These are phyloP conservation scores for Alternaria arborescens DNA, from an alignment of 2,329 filamentous ascomycete genomes.

Conservation along the genomic window DNA sequence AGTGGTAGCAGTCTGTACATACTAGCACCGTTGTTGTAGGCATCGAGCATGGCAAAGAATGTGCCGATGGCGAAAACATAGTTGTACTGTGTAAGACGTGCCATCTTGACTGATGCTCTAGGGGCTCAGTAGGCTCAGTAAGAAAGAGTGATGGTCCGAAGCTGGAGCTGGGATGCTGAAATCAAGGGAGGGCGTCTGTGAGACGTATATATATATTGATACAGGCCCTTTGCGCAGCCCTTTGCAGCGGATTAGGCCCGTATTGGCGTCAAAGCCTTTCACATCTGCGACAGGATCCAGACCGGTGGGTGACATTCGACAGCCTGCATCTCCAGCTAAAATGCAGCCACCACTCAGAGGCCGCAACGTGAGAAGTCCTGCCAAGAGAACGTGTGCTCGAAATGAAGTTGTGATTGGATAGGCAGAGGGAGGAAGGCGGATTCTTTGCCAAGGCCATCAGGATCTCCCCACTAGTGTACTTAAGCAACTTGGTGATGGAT, in stretches of 20 bases:
- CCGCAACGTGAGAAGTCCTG: slow-evolving; percentile 11
- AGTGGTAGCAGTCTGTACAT: slow-evolving; percentile 48
- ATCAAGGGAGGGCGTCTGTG: slow-evolving; percentile 15
- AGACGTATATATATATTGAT: slow-evolving; percentile 29
- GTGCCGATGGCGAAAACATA: slow-evolving; percentile 81
- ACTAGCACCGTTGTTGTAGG: slow-evolving; percentile 83
- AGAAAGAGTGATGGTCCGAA: slow-evolving; percentile 26
- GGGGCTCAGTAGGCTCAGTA: slow-evolving; percentile 21
- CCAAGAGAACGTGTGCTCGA: slow-evolving; percentile 27
- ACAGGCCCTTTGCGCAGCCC: slow-evolving; percentile 21
- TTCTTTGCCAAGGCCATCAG: background rate
- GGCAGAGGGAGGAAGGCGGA: background rate
- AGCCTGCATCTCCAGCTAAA: slow-evolving; percentile 11
- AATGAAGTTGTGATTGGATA: slow-evolving; percentile 21
- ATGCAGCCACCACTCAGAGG: slow-evolving; percentile 22
- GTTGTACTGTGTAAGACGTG: slow-evolving; percentile 59
- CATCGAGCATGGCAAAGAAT: slow-evolving; percentile 77
- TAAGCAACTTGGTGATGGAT: slow-evolving; percentile 2
- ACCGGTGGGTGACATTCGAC: slow-evolving; percentile 14
- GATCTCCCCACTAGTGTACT: background rate
- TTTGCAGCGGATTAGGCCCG: slow-evolving; percentile 19
- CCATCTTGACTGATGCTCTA: slow-evolving; percentile 25
- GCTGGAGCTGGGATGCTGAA: slow-evolving; percentile 26
- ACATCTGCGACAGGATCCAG: background rate
- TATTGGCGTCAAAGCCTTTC: slow-evolving; percentile 13